Evolutionary conservation across 176 grass and related monocot genomes (phyloP).

Genomic region (Carex littledalei): DNA sequence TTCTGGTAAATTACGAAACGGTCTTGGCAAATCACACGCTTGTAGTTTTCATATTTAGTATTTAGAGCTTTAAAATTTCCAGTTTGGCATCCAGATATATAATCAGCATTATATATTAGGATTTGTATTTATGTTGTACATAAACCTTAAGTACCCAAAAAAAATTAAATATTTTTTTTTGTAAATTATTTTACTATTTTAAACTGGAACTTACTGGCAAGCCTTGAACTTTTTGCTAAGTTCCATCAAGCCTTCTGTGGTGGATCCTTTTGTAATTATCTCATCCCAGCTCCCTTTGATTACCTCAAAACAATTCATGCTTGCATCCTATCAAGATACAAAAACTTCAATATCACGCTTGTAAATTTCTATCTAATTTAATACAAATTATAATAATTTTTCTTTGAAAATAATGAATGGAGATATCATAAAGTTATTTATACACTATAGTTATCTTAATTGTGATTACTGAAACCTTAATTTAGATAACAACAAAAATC

Average conservation of each 20-base stretch:
- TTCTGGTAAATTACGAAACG: not conserved
- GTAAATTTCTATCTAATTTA: not conserved
- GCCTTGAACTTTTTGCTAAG: slow-evolving; percentile 84
- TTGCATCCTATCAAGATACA: slow-evolving; percentile 59
- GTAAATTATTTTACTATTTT: not conserved
- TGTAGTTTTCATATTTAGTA: not conserved
- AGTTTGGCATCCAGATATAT: not conserved
- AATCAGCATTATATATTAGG: not conserved
- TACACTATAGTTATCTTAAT: not conserved
- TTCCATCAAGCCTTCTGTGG: slow-evolving; percentile 40
- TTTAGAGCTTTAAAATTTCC: not conserved
- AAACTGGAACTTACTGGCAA: slow-evolving; percentile 61
- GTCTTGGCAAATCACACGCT: not conserved
- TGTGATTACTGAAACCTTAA: not conserved
- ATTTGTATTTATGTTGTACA: not conserved
- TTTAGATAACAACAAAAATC: not conserved
- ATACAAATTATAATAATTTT: not conserved
- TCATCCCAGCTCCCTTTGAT: slow-evolving; percentile 85
- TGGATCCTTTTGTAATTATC: slow-evolving; percentile 38
- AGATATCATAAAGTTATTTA: not conserved
- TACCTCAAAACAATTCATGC: slow-evolving; percentile 73
- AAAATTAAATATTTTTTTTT: not conserved
- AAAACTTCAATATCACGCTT: not conserved
- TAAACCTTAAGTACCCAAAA: not conserved
- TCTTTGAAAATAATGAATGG: not conserved